A percentile compares a stretch with the other conserved stretches of the same genome.
phyloP scores from a whole-genome alignment of 2,329 filamentous ascomycete genomes.

The Cryphonectria parasitica region DNA sequence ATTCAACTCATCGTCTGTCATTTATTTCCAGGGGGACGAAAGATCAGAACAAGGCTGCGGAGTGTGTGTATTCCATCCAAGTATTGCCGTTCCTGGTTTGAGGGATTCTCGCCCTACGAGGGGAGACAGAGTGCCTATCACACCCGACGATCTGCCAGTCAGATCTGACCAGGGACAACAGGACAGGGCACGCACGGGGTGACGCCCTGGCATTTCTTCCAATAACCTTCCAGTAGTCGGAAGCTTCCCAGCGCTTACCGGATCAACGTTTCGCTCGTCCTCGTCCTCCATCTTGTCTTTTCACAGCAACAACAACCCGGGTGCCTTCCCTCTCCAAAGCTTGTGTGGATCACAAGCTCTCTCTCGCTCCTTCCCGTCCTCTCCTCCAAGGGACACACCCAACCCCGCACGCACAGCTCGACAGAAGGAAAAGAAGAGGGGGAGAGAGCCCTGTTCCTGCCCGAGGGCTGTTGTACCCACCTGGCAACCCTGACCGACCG shows the following conservation, averaged over 20 bases:
- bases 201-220: not conserved
- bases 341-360: conserved; percentile 2
- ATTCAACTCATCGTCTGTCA: too few relatives aligned
- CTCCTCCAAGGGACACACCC: not conserved
- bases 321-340: not conserved
- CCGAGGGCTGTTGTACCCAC: not conserved
- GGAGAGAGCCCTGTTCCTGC: not conserved
- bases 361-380: not conserved
- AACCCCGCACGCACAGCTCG: not conserved
- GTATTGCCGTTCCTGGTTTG: not conserved
- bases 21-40: too few relatives aligned
- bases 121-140: conserved; percentile 2
- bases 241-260: conserved; percentile 13
- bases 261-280: not conserved
- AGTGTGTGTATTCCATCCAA: not conserved
- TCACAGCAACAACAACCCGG: not conserved
- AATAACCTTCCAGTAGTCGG: conserved; percentile 7
- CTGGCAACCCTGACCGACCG: not conserved
- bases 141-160: conserved; percentile 1
- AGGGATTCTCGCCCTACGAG: conserved; percentile 3
- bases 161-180: conserved; percentile 5
- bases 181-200: not conserved
- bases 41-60: not conserved
- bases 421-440: not conserved
- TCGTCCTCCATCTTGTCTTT: not conserved